phyloP scores from a whole-genome alignment of 1,139 yeast genomes.

The Protomyces inouyei region DNA sequence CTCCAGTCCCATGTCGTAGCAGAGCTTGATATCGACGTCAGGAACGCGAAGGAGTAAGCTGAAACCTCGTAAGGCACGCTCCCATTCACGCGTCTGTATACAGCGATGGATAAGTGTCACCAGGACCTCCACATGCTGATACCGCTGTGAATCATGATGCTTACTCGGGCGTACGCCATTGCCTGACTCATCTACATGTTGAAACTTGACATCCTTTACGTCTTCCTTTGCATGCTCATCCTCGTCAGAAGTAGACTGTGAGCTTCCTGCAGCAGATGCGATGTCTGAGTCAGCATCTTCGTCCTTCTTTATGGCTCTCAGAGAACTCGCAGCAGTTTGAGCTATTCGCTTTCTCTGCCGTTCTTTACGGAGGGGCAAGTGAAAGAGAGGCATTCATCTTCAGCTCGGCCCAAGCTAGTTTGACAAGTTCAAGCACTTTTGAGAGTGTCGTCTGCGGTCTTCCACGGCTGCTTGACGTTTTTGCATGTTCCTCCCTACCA shows the following conservation, averaged over 20 bases:
- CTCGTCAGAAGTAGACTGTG: background rate
- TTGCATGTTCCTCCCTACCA: too few species aligned
- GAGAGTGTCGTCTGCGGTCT: too few species aligned
- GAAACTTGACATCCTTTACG: background rate
- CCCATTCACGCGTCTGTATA: slow-evolving; percentile 8
- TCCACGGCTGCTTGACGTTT: too few species aligned
- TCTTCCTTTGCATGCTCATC: background rate
- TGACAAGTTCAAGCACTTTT: too few species aligned
- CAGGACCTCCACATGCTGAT: slow-evolving; percentile 18
- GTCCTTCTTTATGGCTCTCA: background rate
- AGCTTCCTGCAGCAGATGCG: background rate
- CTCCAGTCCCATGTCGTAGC: slow-evolving; percentile 27
- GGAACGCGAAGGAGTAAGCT: slow-evolving; percentile 12
- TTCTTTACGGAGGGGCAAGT: background rate
- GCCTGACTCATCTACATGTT: too few species aligned
- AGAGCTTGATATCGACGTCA: slow-evolving; percentile 21
- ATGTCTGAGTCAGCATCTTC: background rate
- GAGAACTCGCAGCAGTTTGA: background rate
- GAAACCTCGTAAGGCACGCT: slow-evolving; percentile 21
- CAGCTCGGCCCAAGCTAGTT: background rate
- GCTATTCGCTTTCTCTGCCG: background rate
- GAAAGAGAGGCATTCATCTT: background rate
- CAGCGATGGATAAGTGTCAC: slow-evolving; percentile 24
- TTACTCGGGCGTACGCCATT: background rate
- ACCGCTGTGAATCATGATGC: slow-evolving; percentile 11